These are phyloP conservation scores for Peronospora belbahrii DNA, from an alignment of 352 stramenopile genomes.

Conservation along the genomic window DNA sequence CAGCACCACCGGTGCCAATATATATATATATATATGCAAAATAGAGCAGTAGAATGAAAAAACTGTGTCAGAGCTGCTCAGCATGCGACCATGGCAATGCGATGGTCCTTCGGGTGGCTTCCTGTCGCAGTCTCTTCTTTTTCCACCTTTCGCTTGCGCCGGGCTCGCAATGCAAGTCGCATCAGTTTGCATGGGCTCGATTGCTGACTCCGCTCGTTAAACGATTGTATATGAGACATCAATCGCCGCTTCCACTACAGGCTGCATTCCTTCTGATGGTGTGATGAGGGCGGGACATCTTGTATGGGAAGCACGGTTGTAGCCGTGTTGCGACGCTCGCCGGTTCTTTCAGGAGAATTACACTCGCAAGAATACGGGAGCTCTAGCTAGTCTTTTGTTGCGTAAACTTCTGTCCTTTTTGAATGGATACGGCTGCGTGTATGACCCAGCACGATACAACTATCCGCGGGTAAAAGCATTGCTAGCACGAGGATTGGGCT, in stretches of 20 bases:
- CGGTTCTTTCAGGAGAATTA: conserved; percentile 6
- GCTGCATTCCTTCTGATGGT: conserved; percentile 4
- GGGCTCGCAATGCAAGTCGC: conserved; percentile 15
- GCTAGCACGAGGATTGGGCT: background rate
- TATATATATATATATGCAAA: too few species aligned
- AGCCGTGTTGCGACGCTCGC: conserved; percentile 5
- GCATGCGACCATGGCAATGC: conserved; percentile 9
- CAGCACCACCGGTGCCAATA: conserved; percentile 3
- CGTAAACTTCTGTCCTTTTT: conserved; percentile 11
- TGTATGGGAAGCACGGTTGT: background rate
- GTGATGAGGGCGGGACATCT: conserved; percentile 3
- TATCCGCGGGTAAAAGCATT: background rate
- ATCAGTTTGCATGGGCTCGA: conserved; percentile 19
- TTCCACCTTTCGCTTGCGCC: conserved; percentile 12
- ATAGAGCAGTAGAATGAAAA: background rate
- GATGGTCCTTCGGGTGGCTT: conserved; percentile 17
- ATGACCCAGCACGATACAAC: conserved; percentile 1
- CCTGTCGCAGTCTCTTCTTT: conserved; percentile 14
- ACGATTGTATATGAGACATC: conserved; percentile 25
- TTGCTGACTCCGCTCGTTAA: conserved; percentile 16
- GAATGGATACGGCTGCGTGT: conserved; percentile 11
- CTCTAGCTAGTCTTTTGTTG: too few species aligned
- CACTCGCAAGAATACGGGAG: background rate
- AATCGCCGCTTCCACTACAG: conserved; percentile 13
- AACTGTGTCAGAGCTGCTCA: background rate